Percentiles rank a stretch among this genome's conserved stretches.
phyloP scores from a whole-genome alignment of 1,284 basidiomycete genomes.

The Austroboletus sp. region DNA sequence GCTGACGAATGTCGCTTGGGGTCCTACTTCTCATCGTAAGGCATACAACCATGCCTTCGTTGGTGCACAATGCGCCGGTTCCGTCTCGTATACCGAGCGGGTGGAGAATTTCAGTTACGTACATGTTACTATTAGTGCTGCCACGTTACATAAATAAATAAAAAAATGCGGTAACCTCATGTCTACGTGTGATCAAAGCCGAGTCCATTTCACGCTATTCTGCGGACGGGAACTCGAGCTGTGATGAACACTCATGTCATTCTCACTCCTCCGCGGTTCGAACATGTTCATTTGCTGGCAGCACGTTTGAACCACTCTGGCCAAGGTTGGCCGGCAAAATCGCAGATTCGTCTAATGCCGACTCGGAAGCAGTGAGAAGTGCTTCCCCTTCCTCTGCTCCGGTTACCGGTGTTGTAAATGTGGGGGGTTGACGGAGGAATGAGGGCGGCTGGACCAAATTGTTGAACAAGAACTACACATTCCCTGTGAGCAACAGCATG shows the following conservation, averaged over 20 bases:
- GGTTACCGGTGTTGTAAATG: conserved; percentile 25
- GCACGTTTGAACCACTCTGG: conserved; percentile 63
- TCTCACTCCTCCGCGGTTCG: conserved; percentile 16
- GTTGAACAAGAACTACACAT: conserved; percentile 68
- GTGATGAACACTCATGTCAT: neutral
- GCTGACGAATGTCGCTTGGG: neutral
- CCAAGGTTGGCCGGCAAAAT: conserved; percentile 66
- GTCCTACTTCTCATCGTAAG: neutral
- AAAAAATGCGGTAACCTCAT: neutral
- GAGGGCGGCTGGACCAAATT: conserved; percentile 58
- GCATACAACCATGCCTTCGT: neutral
- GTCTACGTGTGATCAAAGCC: neutral
- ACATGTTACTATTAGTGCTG: neutral
- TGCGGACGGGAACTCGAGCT: neutral
- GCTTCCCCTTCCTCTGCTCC: conserved; percentile 49
- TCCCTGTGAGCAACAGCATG: conserved; percentile 10
- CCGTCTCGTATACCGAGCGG: conserved; percentile 12
- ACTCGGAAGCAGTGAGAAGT: conserved; percentile 34
- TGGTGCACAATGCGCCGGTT: conserved; percentile 4
- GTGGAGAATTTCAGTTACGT: neutral
- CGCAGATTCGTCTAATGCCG: conserved; percentile 64
- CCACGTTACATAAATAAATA: neutral
- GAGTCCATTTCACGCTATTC: neutral
- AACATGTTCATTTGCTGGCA: conserved; percentile 49
- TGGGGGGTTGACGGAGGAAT: conserved; percentile 44